Conservation (phyloP, 805 yeast genomes). For the Pichia nakasei region DNA sequence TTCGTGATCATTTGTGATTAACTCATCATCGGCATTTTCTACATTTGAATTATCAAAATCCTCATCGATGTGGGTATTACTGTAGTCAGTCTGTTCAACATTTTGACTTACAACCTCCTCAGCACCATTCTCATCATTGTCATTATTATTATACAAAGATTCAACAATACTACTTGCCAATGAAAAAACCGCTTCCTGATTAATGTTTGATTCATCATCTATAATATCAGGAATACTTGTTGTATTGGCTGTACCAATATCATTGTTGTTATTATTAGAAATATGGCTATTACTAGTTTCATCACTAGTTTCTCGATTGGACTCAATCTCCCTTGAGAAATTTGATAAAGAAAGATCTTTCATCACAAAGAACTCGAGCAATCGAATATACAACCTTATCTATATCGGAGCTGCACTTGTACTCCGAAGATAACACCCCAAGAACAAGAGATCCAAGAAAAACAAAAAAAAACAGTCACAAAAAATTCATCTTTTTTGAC, state of each 20-base stretch:
- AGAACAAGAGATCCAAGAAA: slow-evolving; percentile 3
- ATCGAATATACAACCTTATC: not conserved
- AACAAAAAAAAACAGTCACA: slow-evolving; percentile 15
- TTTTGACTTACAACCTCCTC: too few species aligned
- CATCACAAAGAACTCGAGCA: not conserved
- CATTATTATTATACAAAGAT: slow-evolving; percentile 3
- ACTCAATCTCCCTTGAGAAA: not conserved
- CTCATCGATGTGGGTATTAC: not conserved
- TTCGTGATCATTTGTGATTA: not conserved
- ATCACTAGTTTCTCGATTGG: not conserved
- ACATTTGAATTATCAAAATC: not conserved
- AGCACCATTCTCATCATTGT: not conserved
- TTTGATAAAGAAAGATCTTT: not conserved
- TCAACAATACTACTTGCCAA: slow-evolving; percentile 6
- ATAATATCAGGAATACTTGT: too few species aligned
- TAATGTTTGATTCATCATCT: not conserved
- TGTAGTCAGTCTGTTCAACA: not conserved
- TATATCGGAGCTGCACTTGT: not conserved
- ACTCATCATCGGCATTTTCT: not conserved
- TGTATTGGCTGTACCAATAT: too few species aligned
- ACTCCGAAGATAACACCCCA: not conserved
- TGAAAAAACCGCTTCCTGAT: not conserved
- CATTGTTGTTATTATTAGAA: not conserved
- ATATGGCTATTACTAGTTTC: not conserved
- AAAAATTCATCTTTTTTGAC: too few species aligned